Evolutionary conservation across 2,329 filamentous ascomycete species (phyloP), one percentile per base, ranked within the genome.

Genomic region (Emergomyces pasteurianus): DNA sequence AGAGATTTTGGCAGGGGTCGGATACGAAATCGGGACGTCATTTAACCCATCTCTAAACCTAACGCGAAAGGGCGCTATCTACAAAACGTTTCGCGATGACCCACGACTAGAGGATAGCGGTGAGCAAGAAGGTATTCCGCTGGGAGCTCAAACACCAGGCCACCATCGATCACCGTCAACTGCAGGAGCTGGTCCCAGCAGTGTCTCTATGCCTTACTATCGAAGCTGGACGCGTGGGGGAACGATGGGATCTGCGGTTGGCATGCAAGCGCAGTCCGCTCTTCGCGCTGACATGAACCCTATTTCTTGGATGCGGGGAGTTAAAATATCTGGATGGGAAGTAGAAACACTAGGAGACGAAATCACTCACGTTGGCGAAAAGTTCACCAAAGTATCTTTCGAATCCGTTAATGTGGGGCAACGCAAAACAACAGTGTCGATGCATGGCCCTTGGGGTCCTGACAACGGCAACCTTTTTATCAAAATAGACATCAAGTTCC

Each of bases 11-110:
- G 79, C 83, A 61, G 79, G 82, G 1, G 86, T 95, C 18, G 90
- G 89, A 2, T 88, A 89, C 70, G 78, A 84, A 53, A 90, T 86
- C 70, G 90, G 89, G 4, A 81, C 79, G 58, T 80, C 81, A 3
- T 83, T 86, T 23, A 81, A 81, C 7, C 84, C 84, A 46, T 85
- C 82, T 36, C 76, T 92, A 10, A 86, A 83, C 58, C 77, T 92
- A 49, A 96, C 91, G 14, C 84, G 92, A n/a, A 86, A 86, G 71
- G 91, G 91, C 12, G 90, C 92, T 6, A 77, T 81, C 2, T 96
- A 96, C 77, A 89, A 88, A 71, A 92, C 89, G 0, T 96, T 92
- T 68, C 85, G 89, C 53, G 85, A 90, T 47, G 63, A 65, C 42
- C 50, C 59, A 14, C 34, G 34, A 14, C 49, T 52, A 9, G 23